Percentiles rank a stretch among this genome's conserved stretches.
Conservation (phyloP, 805 yeast species). For the Wickerhamomyces bovis region DNA sequence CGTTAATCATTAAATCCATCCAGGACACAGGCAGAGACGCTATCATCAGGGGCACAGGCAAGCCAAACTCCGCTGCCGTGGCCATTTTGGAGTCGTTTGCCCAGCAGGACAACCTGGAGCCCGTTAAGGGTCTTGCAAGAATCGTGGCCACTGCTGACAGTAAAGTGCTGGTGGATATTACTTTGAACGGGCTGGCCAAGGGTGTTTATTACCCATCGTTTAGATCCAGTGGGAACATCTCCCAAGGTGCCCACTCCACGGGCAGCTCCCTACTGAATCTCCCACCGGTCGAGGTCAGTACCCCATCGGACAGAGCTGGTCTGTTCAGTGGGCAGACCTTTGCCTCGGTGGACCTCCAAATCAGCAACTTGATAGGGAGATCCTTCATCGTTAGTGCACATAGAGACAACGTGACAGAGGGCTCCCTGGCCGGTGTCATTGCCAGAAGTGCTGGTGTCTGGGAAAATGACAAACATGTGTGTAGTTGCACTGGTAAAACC, state of each 20-base stretch:
- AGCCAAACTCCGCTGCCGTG: constrained; percentile 84
- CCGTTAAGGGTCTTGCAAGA: constrained; percentile 84
- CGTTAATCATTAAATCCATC: constrained; percentile 59
- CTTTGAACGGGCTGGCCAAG: constrained; percentile 60
- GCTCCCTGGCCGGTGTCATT: constrained; percentile 70
- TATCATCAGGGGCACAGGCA: constrained; percentile 86
- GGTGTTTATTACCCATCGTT: constrained; percentile 69
- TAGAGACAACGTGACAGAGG: constrained; percentile 21
- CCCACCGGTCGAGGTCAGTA: constrained; percentile 26
- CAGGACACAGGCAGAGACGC: constrained; percentile 81
- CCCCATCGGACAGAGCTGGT: constrained; percentile 29
- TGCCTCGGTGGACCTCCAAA: constrained; percentile 37
- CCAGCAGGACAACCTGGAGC: constrained; percentile 29
- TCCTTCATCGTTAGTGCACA: constrained; percentile 31
- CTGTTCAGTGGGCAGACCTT: constrained; percentile 41
- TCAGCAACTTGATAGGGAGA: constrained; percentile 67
- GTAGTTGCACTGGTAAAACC: constrained; percentile 93
- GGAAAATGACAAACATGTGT: constrained; percentile 91
- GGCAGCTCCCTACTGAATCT: constrained; percentile 42
- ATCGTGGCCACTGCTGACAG: constrained; percentile 59
- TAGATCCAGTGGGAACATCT: constrained; percentile 68
- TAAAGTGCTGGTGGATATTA: constrained; percentile 65
- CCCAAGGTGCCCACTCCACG: constrained; percentile 62
- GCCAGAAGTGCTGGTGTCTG: constrained; percentile 97
- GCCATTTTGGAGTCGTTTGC: constrained; percentile 76